Base-by-base conservation (phyloP, 805 yeast genomes). In the Pichia nakasei region DNA sequence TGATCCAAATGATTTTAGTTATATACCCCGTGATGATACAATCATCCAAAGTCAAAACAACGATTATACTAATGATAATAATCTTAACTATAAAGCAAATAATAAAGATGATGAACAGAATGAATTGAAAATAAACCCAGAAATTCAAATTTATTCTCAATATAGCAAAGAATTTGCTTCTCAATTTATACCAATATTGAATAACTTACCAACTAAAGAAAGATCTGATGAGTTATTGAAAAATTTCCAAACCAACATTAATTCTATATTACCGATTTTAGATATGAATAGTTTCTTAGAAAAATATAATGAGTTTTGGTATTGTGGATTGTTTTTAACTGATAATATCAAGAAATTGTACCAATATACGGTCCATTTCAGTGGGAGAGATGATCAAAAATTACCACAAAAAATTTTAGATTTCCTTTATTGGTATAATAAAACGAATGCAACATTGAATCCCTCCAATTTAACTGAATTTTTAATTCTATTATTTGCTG, bases 181-280 rank as follows among this genome's bases (percentile, higher is more conserved):
- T 4, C 47, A 48, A 58, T 76, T 37, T 54, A 65, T 32, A 55
- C 58, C 21, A 63, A 67, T 50, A 43, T 24, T 55, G 6, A 38
- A 45, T 17, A 42, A 39, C 18, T 39, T 76, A 21, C 82, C 82
- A 1, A 55, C 73, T 2, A 66, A 62, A 38, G 70, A 70, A 46
- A 65, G 79, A 46, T 73, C 78, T 0, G 68, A 63, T 47, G 76
- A 73, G 46, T 57, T 77, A 24, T 62, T 75, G 1, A 63, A 67
- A 31, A 63, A 75, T 18, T 78, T 73, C 48, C 57, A 70, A 18
- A 67, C 66, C 35, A 72, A 76, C 2, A 74, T 78, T 18, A 80
- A 77, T 51, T 71, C 78, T 6, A 56, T 78, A 19, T 53, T 76
- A n/a, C 84, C 84, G 0, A 60, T 78, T 3, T 47, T 78, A 39